These are phyloP conservation scores for Daedaleopsis sinensis DNA, from an alignment of 768 basidiomycete species.

Conservation along the genomic window DNA sequence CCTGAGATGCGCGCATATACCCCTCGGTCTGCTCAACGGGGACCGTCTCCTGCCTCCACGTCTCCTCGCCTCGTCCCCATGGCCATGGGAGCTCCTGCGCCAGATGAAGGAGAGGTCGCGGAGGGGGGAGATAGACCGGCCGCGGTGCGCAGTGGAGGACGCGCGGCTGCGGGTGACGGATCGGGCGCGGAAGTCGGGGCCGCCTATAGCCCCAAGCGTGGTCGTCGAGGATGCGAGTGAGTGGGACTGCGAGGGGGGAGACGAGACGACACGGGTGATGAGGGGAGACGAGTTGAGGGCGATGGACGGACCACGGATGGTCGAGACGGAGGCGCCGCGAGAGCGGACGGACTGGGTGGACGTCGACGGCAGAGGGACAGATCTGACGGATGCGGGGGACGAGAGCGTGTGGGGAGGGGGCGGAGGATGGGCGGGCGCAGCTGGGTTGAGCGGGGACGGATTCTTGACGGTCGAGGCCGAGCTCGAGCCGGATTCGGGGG, in stretches of 20 bases:
- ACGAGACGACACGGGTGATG: constrained; percentile 16
- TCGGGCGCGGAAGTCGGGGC: constrained; percentile 15
- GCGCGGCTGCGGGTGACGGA: constrained; percentile 10
- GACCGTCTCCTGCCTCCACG: constrained; percentile 26
- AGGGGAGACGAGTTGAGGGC: constrained; percentile 12
- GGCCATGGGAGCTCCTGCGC: constrained; percentile 4
- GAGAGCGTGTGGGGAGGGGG: too few relatives aligned
- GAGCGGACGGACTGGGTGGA: neutral
- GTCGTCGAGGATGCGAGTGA: constrained; percentile 11
- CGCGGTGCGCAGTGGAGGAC: neutral
- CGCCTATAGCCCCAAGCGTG: neutral
- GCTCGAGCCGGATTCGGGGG: too few relatives aligned
- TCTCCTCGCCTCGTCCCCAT: constrained; percentile 17
- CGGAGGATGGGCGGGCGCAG: too few relatives aligned
- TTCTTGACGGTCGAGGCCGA: too few relatives aligned
- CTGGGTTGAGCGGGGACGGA: too few relatives aligned
- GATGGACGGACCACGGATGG: constrained; percentile 22
- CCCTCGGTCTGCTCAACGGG: constrained; percentile 33
- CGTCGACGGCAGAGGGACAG: too few relatives aligned
- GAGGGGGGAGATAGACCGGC: constrained; percentile 20
- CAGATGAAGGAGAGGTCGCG: constrained; percentile 21
- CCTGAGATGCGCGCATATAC: constrained; percentile 31
- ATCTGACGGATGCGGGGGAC: too few relatives aligned
- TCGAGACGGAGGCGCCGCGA: constrained; percentile 25
- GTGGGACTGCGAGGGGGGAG: constrained; percentile 7